These are phyloP conservation scores for Chimonanthus salicifolius DNA, from an alignment of 164 flowering plant species.

Conservation along the genomic window DNA sequence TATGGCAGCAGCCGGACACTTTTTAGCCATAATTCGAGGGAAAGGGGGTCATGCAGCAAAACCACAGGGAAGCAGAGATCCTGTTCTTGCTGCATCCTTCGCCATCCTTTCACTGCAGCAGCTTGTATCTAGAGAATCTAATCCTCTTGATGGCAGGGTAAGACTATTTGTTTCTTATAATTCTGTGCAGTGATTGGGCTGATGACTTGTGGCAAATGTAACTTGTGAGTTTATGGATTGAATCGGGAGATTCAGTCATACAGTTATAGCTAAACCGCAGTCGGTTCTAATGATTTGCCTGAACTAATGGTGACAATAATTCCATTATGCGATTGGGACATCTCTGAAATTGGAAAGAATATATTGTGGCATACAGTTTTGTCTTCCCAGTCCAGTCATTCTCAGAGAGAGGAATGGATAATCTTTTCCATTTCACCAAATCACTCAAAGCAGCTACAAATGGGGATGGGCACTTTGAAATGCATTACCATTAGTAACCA, in stretches of 20 bases:
- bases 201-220: not conserved
- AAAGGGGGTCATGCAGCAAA: constrained; percentile 54
- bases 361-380: not conserved
- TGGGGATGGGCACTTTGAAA: not conserved
- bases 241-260: not conserved
- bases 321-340: not conserved
- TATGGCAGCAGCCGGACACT: constrained; percentile 53
- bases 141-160: constrained; percentile 67
- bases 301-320: not conserved
- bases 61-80: constrained; percentile 48
- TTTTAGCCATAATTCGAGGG: constrained; percentile 43
- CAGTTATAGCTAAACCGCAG: not conserved
- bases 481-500: not conserved
- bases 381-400: not conserved
- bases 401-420: not conserved
- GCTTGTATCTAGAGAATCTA: constrained; percentile 61
- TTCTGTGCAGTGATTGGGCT: not conserved
- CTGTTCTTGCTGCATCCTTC: constrained; percentile 54
- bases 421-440: no score
- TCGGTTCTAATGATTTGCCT: not conserved
- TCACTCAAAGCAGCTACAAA: not conserved
- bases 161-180: not conserved
- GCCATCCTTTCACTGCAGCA: constrained; percentile 59
- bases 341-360: not conserved
- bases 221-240: not conserved